Evolutionary conservation across 2,329 filamentous ascomycete genomes (phyloP), one percentile per base, ranked within the genome.

Genomic region (Leptographium procerum): DNA sequence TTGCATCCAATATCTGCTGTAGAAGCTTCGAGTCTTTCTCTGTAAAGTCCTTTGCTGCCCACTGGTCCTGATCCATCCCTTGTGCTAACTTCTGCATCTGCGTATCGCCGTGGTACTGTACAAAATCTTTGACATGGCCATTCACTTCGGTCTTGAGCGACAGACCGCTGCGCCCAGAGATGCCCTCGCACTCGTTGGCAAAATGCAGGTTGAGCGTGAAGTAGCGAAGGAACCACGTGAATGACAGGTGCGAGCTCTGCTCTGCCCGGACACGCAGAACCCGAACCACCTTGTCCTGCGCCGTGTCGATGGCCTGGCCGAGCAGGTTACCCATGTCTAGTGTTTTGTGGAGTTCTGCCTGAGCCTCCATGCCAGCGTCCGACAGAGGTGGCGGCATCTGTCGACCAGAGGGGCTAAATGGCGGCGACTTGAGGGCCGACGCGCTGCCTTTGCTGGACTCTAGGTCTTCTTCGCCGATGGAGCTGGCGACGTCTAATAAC

Each of bases 401-500:
- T 16, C 72, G 70, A 48, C 73, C 70, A 5, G 69, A 71, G 1
- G 80, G 80, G 59, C 80, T 83, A 47, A 77, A 72, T 2, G 81
- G 70, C 0, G 80, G 80, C 4, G 80, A 83, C 62, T 74, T 73
- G 11, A 77, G 59, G 59, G 72, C 75, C 43, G 77, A 59, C 7
- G 73, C 75, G 14, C 10, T n/a, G n/a, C n/a, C n/a, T n/a, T n/a
- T n/a, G n/a, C n/a, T 31, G 19, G 19, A 29, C 24, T 16, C 33
- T 29, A 13, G 19, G 1, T 53, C 36, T 64, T 70, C 68, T 40
- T 78, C 73, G 16, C 80, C 77, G 56, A 88, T 78, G 14, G 83
- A 86, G 69, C 91, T 96, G 1, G 91, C 94, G 24, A 96, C 88
- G 70, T 99, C 94, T 11, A 99, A 78, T n/a, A 99, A 73, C 11